phyloP scores from a whole-genome alignment of 2,329 filamentous ascomycete species.

The Fusarium nanum region DNA sequence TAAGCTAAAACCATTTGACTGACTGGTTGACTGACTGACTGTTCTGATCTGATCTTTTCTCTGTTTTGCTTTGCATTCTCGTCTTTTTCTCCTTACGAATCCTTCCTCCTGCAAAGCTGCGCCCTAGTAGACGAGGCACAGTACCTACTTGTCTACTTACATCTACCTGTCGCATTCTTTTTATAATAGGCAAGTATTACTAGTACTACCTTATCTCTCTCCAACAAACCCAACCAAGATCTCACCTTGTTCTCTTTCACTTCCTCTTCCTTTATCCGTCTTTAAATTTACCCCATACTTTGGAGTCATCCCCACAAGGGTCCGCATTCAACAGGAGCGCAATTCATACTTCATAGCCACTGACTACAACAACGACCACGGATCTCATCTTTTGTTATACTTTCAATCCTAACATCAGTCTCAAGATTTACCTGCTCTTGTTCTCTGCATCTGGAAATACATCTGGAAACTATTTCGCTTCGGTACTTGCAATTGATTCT shows the following conservation, averaged over 20 bases:
- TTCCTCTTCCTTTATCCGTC: slow-evolving; percentile 23
- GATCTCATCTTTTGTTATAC: slow-evolving; percentile 3
- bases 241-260: slow-evolving; percentile 1
- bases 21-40: background rate
- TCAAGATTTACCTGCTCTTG: slow-evolving; percentile 2
- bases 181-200: background rate
- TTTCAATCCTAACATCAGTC: slow-evolving; percentile 14
- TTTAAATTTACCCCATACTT: slow-evolving; percentile 46
- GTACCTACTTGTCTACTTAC: background rate
- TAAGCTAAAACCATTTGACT: background rate
- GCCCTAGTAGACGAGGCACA: slow-evolving; percentile 19
- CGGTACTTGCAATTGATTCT: background rate
- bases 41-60: background rate
- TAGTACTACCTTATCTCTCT: slow-evolving; percentile 8
- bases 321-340: slow-evolving; percentile 31
- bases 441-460: background rate
- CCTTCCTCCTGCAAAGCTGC: slow-evolving; percentile 10
- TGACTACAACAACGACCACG: slow-evolving; percentile 19
- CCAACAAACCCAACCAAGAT: background rate
- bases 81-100: slow-evolving; percentile 8
- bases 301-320: slow-evolving; percentile 41
- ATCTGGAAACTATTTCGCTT: background rate
- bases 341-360: slow-evolving; percentile 13
- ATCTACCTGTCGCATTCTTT: slow-evolving; percentile 1
- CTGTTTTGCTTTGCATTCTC: slow-evolving; percentile 26